Evolutionary conservation across 1,139 yeast genomes (phyloP).

Genomic region (Kurtzmaniella quercitrusa): DNA sequence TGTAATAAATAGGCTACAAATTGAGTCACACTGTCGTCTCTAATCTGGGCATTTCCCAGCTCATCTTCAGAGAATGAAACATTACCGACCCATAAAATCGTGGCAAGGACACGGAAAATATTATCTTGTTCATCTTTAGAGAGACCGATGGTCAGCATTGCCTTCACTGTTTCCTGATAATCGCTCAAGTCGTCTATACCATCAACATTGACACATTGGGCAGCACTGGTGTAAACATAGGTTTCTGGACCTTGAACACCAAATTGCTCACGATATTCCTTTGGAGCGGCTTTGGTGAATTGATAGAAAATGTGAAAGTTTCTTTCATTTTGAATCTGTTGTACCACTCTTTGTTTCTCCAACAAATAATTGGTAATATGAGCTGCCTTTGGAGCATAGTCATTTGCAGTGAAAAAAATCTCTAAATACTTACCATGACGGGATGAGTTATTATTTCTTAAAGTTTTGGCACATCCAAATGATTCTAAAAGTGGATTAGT

Average conservation of each 20-base stretch:
- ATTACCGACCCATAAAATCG: constrained; percentile 93
- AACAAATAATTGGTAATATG: constrained; percentile 91
- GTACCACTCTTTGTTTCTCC: constrained; percentile 94
- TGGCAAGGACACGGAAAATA: constrained; percentile 79
- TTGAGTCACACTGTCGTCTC: constrained; percentile 85
- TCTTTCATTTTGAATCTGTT: constrained; percentile 88
- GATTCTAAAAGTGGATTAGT: constrained; percentile 95
- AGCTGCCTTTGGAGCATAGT: constrained; percentile 88
- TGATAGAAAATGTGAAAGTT: constrained; percentile 97
- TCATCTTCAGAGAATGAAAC: constrained; percentile 81
- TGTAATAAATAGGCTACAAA: constrained; percentile 90
- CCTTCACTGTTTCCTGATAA: constrained; percentile 73
- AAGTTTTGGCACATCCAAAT: constrained; percentile 97
- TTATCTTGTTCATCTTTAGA: constrained; percentile 81
- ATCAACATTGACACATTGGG: constrained; percentile 81
- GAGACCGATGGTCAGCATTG: constrained; percentile 87
- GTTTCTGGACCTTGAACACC: constrained; percentile 95
- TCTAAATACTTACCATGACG: constrained; percentile 97
- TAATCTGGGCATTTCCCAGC: constrained; percentile 76
- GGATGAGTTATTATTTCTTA: constrained; percentile 93
- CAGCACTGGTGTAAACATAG: constrained; percentile 81
- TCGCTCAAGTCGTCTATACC: constrained; percentile 83
- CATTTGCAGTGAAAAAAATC: constrained; percentile 72
- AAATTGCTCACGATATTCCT: constrained; percentile 72
- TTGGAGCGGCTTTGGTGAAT: constrained; percentile 87